Base-by-base conservation (phyloP, 768 basidiomycete genomes). In the Tricholoma sp. region DNA sequence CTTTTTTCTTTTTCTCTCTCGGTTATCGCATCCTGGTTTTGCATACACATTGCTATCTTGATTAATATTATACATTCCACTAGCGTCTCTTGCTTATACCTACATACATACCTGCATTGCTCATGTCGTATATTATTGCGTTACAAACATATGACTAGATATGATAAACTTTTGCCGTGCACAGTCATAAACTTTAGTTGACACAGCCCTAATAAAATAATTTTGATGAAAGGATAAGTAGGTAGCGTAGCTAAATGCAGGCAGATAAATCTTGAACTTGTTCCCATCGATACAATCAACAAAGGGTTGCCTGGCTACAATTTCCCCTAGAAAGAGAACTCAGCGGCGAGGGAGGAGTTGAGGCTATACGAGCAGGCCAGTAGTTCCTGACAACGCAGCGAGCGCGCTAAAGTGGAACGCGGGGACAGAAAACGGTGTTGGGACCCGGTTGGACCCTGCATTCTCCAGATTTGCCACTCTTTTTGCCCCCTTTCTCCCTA, bases 371-470 rank as follows among this genome's bases (percentile, higher is more conserved):
- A 13, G 47, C 45, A 47, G 47, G 47, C 47, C 56, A 54, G 36
- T 50, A 56, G 61, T 64, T 65, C 68, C 69, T 70, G 67, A 63
- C 58, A 64, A 68, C 68, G 64, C 60, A 39, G 33, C 57, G 20
- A 20, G 17, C 42, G 42, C 42, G 45, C 45, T 29, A 53, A 37
- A 42, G 28, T 53, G 37, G n/a, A 53, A 44, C 39, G 52, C 58
- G 54, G 59, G 56, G 57, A 59, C 61, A 64, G 63, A 66, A 57
- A 37, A 52, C 58, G 24, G 24, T 61, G 36, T 48, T 61, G 47
- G 50, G 37, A 56, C 36, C 36, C 45, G 31, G 48, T 42, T 50
- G 58, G 51, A 53, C 54, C 56, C 54, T 56, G 55, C 42, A 55
- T 31, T 17, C 3, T 1, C 39, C 58, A 55, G 59, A 60, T 58